A percentile compares a stretch with the other conserved stretches of the same genome.
phyloP scores from a whole-genome alignment of 2,329 filamentous ascomycete genomes.

The Bipolaris zeicola region DNA sequence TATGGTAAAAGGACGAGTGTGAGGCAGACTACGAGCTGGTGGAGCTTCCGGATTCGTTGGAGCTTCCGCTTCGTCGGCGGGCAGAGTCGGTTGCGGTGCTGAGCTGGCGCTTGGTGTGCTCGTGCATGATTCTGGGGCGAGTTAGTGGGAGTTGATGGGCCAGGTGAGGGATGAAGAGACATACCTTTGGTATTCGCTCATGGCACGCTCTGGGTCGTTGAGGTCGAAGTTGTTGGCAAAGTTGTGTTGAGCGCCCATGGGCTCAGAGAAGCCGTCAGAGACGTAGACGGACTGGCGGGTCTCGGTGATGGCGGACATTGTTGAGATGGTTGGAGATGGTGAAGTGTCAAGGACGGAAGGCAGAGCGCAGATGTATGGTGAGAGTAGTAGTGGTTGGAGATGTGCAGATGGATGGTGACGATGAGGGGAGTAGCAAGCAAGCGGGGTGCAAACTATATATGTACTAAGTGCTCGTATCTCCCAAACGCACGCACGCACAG shows the following conservation, averaged over 20 bases:
- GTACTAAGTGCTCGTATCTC: conserved; percentile 33
- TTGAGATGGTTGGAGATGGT: not conserved
- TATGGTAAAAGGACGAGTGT: not conserved
- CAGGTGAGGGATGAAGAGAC: conserved; percentile 8
- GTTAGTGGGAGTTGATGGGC: conserved; percentile 17
- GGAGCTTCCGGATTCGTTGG: conserved; percentile 27
- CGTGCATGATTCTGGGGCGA: conserved; percentile 53
- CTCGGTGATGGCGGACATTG: conserved; percentile 32
- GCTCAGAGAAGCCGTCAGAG: conserved; percentile 49
- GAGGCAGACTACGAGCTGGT: conserved; percentile 20
- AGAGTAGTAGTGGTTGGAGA: not conserved
- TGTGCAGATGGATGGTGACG: not conserved
- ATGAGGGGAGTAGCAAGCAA: conserved; percentile 6
- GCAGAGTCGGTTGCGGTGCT: conserved; percentile 54
- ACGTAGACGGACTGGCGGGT: conserved; percentile 44
- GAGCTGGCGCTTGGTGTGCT: conserved; percentile 58
- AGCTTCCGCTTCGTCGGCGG: conserved; percentile 44
- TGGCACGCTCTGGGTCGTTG: conserved; percentile 46
- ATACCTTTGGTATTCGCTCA: conserved; percentile 54
- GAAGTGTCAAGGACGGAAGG: not conserved
- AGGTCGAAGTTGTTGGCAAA: conserved; percentile 53
- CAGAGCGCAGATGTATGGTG: not conserved
- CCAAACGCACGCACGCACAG: conserved; percentile 11
- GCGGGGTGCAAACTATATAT: conserved; percentile 37
- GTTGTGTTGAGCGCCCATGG: conserved; percentile 51